Evolutionary conservation across 805 yeast species (phyloP).

Genomic region (Hanseniaspora lachancei): DNA sequence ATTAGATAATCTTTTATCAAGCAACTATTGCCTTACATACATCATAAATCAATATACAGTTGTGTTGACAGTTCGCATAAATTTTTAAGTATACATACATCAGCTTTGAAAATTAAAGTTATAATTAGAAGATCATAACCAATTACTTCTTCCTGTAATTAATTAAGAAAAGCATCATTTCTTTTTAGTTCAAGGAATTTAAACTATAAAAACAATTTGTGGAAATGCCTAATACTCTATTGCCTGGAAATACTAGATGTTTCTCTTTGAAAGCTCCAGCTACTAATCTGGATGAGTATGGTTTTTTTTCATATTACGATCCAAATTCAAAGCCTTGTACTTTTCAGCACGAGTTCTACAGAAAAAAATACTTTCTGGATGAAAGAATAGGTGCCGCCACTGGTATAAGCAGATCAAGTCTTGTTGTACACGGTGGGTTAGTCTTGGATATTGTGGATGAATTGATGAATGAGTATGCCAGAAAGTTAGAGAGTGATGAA

Average conservation of each 20-base stretch:
- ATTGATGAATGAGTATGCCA: constrained; percentile 20
- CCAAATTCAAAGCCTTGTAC: constrained; percentile 7
- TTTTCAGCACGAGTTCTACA: constrained; percentile 10
- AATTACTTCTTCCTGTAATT: no score
- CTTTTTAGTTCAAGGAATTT: not conserved
- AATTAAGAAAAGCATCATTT: not conserved
- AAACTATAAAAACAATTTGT: not conserved
- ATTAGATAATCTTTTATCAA: no score
- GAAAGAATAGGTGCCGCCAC: constrained; percentile 60
- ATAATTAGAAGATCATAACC: no score
- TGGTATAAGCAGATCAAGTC: constrained; percentile 42
- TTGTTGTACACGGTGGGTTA: constrained; percentile 59
- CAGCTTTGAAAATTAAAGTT: no score
- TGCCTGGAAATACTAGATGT: constrained; percentile 52
- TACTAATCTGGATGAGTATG: constrained; percentile 17
- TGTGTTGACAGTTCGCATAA: no score
- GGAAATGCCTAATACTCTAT: constrained; percentile 42
- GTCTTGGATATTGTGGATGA: constrained; percentile 31
- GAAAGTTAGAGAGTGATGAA: not conserved
- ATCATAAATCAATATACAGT: no score
- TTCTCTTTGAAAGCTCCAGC: constrained; percentile 45
- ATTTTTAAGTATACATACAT: no score
- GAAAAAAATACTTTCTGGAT: constrained; percentile 42
- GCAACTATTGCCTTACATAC: no score
- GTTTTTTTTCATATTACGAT: constrained; percentile 12